Evolutionary conservation across 2,329 filamentous ascomycete genomes (phyloP).

Genomic region (Pseudogymnoascus sp.): DNA sequence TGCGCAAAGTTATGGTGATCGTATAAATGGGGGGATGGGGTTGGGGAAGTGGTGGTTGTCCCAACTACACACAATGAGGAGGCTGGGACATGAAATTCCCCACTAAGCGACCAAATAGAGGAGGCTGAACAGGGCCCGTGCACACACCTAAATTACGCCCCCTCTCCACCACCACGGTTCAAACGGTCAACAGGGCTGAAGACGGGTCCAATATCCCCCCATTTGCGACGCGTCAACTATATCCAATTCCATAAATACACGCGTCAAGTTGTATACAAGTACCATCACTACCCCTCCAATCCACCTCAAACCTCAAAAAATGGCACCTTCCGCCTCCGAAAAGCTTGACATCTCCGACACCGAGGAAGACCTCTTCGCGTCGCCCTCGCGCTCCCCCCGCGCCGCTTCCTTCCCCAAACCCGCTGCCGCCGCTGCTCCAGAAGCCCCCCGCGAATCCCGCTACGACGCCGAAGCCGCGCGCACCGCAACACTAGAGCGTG

Average conservation of each 20-base stretch:
- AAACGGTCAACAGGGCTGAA: background rate
- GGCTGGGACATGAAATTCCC: background rate
- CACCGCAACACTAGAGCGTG: conserved; percentile 65
- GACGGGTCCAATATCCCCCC: background rate
- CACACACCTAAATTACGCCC: background rate
- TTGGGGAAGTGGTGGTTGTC: background rate
- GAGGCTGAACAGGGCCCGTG: background rate
- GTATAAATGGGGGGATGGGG: background rate
- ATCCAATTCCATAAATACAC: background rate
- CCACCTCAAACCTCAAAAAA: background rate
- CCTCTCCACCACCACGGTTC: background rate
- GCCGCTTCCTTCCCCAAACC: conserved; percentile 17
- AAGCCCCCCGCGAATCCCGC: conserved; percentile 42
- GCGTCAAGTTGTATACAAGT: background rate
- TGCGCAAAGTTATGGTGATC: background rate
- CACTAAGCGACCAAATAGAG: background rate
- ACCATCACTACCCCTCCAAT: background rate
- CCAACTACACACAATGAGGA: background rate
- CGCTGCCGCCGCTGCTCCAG: conserved; percentile 24
- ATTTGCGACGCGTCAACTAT: background rate
- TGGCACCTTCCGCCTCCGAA: conserved; percentile 30
- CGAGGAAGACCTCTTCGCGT: conserved; percentile 47
- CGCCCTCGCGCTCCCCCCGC: conserved; percentile 36
- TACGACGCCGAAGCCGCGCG: conserved; percentile 59
- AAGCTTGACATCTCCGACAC: conserved; percentile 45